Conservation (phyloP, 192 early-diverging fungal genomes). For the Coemansia sp. region DNA sequence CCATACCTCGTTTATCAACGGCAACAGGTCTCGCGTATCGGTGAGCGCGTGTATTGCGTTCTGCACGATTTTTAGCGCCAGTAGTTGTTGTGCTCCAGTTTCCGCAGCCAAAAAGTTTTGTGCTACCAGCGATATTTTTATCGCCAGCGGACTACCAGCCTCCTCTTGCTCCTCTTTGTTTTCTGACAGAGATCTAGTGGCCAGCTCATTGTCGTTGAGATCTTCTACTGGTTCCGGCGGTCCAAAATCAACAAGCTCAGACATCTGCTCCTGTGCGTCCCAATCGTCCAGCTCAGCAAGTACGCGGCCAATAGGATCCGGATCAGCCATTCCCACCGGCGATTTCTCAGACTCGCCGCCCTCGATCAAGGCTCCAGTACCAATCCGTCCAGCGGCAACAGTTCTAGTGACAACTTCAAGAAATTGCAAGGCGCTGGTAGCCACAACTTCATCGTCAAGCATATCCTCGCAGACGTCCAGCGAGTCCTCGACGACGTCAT, state of each 20-base stretch:
- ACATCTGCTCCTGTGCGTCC: conserved; percentile 19
- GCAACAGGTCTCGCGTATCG: conserved; percentile 34
- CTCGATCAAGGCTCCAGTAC: neutral
- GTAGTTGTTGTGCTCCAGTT: conserved; percentile 32
- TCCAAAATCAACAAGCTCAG: conserved; percentile 10
- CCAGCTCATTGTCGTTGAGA: neutral
- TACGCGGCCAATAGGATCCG: conserved; percentile 27
- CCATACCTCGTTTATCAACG: conserved; percentile 48
- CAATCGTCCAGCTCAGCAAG: conserved; percentile 31
- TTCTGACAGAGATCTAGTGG: neutral
- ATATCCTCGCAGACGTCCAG: conserved; percentile 44
- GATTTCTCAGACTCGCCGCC: neutral
- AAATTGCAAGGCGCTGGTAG: conserved; percentile 24
- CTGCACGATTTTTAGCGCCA: conserved; percentile 47
- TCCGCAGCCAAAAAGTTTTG: conserved; percentile 32
- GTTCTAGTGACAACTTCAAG: conserved; percentile 36
- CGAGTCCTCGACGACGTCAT: conserved; percentile 50
- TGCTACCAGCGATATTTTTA: conserved; percentile 37
- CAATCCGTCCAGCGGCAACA: neutral
- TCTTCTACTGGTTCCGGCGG: neutral
- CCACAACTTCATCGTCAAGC: conserved; percentile 9
- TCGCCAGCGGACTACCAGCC: conserved; percentile 34
- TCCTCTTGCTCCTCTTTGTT: conserved; percentile 3
- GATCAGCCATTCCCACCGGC: conserved; percentile 5
- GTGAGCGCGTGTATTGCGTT: conserved; percentile 30